Evolutionary conservation across 2,329 filamentous ascomycete genomes (phyloP), one percentile per base, ranked within the genome.

Genomic region (Piedraia hortae): DNA sequence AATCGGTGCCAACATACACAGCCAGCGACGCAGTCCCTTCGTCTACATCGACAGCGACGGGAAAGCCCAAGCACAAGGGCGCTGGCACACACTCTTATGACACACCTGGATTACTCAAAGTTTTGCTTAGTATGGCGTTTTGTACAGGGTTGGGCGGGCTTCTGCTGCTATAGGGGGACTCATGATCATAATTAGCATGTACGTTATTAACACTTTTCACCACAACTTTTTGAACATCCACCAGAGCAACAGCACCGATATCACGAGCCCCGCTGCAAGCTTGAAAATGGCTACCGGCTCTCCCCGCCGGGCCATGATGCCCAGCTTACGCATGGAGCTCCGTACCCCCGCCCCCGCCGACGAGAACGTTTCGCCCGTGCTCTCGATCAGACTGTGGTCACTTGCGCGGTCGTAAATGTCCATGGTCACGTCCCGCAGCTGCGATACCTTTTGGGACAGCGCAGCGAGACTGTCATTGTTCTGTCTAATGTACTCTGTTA

Each of bases 321-420:
- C 75, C 20, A 97, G 50, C 7, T 85, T 62, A 21, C 60, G 56
- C 7, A 78, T 78, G 31, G 73, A 88, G 19, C 78, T 77, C 43
- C 77, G 82, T 28, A 97, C 53, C 31, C 68, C 69, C 8, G 69
- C 68, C 16, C 63, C 60, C 60, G 97, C 78, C 36, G 66, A 71
- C 28, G 75, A 82, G 48, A 97, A 93, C 12, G 78, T 85, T 34
- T 93, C 78, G 44, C 60, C 75, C 17, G 74, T 82, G 39, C 64
- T 67, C 47, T 97, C 77, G 34, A 97, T 73, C 31, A 89, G 62
- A 33, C 72, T 64, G 37, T 93, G 82, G 36, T 74, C 64, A 26
- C 77, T 65, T 21, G 85, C 85, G 44, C 85, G 78, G 50, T 93
- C 80, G 58, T 93, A 91, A 40, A 97, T 97, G 52, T 97, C 78